Evolutionary conservation across 306 rosid species (phyloP).

Genomic region (Geum urbanum): DNA sequence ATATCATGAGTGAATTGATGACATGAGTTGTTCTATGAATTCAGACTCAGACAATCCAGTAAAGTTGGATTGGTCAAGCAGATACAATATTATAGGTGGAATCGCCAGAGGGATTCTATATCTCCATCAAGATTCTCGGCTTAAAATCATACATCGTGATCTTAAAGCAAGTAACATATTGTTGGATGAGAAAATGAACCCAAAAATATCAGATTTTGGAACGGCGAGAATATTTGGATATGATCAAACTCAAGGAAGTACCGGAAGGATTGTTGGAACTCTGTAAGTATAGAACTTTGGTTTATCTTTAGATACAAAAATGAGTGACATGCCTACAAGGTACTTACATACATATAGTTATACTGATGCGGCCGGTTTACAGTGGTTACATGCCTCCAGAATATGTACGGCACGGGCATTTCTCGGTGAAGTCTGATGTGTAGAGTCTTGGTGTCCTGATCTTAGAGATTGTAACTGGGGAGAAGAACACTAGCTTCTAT

Average conservation of each 20-base stretch:
- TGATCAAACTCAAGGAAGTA: background rate
- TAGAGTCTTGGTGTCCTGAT: slow-evolving; percentile 6
- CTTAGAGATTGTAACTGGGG: background rate
- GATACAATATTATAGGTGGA: background rate
- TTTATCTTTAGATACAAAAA: too few relatives aligned
- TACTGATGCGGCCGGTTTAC: background rate
- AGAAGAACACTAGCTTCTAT: background rate
- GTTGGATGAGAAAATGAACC: slow-evolving; percentile 8
- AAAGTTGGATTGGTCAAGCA: background rate
- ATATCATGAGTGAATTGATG: too few relatives aligned
- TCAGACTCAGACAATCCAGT: background rate
- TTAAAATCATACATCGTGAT: too few relatives aligned
- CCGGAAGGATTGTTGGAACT: background rate
- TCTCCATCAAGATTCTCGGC: background rate
- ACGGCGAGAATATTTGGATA: slow-evolving; percentile 14
- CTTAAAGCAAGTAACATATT: background rate
- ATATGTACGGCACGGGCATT: background rate
- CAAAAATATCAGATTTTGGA: slow-evolving; percentile 18
- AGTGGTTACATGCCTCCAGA: too few relatives aligned
- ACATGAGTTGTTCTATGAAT: background rate
- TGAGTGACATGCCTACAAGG: background rate
- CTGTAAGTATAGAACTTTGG: background rate
- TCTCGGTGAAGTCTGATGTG: slow-evolving; percentile 13
- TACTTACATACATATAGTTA: too few relatives aligned
- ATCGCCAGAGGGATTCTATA: background rate